These are phyloP conservation scores for Pyracantha coccinea DNA, from an alignment of 331 rosid genomes.

Conservation along the genomic window DNA sequence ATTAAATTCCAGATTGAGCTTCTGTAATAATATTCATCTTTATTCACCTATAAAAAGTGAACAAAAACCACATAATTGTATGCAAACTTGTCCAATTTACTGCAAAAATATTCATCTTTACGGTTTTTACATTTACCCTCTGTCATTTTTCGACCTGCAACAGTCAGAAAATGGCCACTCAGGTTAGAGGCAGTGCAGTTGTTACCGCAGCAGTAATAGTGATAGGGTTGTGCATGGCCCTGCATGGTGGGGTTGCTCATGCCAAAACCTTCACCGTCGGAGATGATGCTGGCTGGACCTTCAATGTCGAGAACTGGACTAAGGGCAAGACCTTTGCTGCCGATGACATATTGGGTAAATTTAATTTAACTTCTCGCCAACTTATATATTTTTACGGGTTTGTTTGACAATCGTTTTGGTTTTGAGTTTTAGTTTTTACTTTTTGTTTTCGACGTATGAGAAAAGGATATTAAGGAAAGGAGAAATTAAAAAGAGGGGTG, in stretches of 20 bases:
- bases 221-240: not conserved
- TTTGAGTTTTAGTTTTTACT: no score
- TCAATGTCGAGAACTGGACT: not conserved
- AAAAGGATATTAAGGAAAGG: no score
- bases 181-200: not conserved
- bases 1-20: no score
- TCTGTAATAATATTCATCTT: no score
- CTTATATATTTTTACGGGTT: not conserved
- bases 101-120: no score
- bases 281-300: slow-evolving; percentile 2
- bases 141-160: no score
- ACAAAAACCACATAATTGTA: no score
- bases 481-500: not conserved
- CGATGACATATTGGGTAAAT: slow-evolving; percentile 5
- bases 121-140: no score
- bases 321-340: not conserved
- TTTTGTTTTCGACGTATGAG: not conserved
- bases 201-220: not conserved
- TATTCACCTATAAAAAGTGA: no score
- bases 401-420: not conserved
- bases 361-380: not conserved
- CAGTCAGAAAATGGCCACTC: not conserved
- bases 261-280: slow-evolving; percentile 7
- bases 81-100: no score
- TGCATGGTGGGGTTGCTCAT: not conserved